Conservation (phyloP, 208 protist genomes). For the Leishmania arabica region DNA sequence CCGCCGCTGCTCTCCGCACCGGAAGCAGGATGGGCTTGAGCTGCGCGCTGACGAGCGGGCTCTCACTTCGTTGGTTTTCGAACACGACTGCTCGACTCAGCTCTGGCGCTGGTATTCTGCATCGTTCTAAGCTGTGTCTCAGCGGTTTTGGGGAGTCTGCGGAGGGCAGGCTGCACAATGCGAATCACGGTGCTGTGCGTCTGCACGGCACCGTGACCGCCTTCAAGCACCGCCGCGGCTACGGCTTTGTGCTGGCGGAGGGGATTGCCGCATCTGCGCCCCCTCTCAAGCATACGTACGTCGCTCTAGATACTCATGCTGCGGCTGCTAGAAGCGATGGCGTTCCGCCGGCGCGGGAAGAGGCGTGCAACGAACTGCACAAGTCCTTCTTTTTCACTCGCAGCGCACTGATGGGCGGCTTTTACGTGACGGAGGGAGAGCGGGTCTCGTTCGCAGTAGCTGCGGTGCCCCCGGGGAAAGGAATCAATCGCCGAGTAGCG, state of each 20-base stretch:
- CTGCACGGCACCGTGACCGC: constrained; percentile 74
- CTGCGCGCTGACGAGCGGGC: neutral
- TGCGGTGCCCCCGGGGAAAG: neutral
- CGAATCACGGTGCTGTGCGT: constrained; percentile 12
- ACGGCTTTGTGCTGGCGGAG: constrained; percentile 76
- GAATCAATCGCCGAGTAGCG: neutral
- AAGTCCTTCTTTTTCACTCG: constrained; percentile 73
- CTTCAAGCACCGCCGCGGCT: constrained; percentile 87
- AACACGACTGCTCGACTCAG: constrained; percentile 1
- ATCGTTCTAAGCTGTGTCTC: neutral
- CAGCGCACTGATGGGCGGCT: constrained; percentile 50
- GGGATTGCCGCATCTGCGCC: constrained; percentile 22
- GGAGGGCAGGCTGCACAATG: neutral
- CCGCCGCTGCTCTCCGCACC: neutral
- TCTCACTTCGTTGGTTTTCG: neutral
- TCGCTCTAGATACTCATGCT: neutral
- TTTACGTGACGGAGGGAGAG: constrained; percentile 78
- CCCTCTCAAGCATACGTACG: constrained; percentile 2
- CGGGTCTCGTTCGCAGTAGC: constrained; percentile 58
- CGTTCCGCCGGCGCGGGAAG: neutral
- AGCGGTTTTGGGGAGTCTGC: neutral
- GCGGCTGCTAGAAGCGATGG: neutral
- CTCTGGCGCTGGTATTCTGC: neutral
- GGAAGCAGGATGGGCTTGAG: neutral
- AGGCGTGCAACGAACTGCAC: neutral